A percentile compares a stretch with the other conserved stretches of the same genome.
Evolutionary conservation across 2,329 filamentous ascomycete species (phyloP).

Genomic region (Xylariaceae sp.): DNA sequence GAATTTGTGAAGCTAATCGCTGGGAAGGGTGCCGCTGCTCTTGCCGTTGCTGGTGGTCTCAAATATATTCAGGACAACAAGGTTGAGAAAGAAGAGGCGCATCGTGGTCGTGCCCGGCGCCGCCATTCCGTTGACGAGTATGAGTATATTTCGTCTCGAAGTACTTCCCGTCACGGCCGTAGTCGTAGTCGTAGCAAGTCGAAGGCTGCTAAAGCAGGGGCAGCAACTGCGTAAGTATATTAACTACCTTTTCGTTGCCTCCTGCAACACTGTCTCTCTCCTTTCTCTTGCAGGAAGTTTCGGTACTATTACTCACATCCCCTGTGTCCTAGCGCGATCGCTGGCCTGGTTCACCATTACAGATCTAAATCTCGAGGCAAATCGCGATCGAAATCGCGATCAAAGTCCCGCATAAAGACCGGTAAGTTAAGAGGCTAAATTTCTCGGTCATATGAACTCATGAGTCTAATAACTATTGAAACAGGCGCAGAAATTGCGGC

Average conservation of each 20-base stretch:
- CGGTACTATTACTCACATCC: constrained; percentile 13
- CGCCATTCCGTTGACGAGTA: constrained; percentile 40
- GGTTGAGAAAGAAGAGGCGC: constrained; percentile 53
- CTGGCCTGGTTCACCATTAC: constrained; percentile 53
- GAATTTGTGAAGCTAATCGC: neutral
- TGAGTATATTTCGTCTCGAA: constrained; percentile 42
- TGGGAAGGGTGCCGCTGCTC: constrained; percentile 45
- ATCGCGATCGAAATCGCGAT: constrained; percentile 38
- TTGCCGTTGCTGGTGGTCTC: constrained; percentile 59
- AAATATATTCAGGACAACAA: constrained; percentile 59
- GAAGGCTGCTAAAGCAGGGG: constrained; percentile 49
- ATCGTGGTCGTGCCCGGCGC: constrained; percentile 50
- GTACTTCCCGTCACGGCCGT: constrained; percentile 35
- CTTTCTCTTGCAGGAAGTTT: neutral
- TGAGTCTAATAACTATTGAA: constrained; percentile 10
- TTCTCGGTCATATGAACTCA: neutral
- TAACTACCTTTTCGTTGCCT: neutral
- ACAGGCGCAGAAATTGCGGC: constrained; percentile 52
- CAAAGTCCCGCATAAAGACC: constrained; percentile 38
- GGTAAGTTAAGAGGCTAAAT: constrained; percentile 30
- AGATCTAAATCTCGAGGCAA: constrained; percentile 44
- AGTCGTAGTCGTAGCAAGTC: constrained; percentile 38
- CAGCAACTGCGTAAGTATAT: constrained; percentile 43
- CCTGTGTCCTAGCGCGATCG: constrained; percentile 39
- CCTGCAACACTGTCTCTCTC: neutral